These are phyloP conservation scores for Naematelia encephala DNA, from an alignment of 768 basidiomycete species.

Conservation along the genomic window DNA sequence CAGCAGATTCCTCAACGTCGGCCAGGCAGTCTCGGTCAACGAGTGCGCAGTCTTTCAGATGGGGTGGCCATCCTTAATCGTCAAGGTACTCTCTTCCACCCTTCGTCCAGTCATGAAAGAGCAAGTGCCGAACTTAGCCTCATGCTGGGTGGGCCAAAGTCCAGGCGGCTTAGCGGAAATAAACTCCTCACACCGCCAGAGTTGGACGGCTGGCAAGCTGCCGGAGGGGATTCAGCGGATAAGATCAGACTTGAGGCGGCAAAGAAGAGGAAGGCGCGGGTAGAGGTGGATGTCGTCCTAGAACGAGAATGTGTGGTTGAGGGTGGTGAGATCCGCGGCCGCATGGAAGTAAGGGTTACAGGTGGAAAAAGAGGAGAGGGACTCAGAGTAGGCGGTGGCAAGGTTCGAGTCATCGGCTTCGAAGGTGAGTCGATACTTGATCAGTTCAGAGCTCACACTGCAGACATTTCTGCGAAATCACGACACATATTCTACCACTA, in stretches of 20 bases:
- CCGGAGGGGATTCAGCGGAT: constrained; percentile 22
- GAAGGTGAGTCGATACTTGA: constrained; percentile 57
- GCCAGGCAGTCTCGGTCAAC: constrained; percentile 16
- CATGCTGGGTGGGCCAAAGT: constrained; percentile 38
- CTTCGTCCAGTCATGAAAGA: constrained; percentile 38
- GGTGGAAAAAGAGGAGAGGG: constrained; percentile 59
- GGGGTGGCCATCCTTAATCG: constrained; percentile 42
- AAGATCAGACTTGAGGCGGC: constrained; percentile 62
- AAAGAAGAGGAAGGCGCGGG: constrained; percentile 59
- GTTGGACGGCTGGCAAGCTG: constrained; percentile 16
- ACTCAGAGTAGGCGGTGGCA: constrained; percentile 67
- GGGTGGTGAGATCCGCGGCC: constrained; percentile 69
- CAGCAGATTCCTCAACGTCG: constrained; percentile 16
- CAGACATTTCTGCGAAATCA: constrained; percentile 28
- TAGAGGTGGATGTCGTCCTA: constrained; percentile 76
- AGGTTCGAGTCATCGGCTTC: constrained; percentile 78
- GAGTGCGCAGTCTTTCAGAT: constrained; percentile 37
- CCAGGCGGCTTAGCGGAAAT: constrained; percentile 25
- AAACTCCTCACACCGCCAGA: constrained; percentile 44
- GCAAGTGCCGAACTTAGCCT: constrained; percentile 44
- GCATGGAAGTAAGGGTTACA: constrained; percentile 64
- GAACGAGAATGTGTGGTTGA: constrained; percentile 74
- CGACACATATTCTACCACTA: constrained; percentile 79
- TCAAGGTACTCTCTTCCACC: constrained; percentile 47
- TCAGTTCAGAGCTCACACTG: background rate